Percentiles rank a stretch among this genome's conserved stretches.
phyloP scores from a whole-genome alignment of 2,329 filamentous ascomycete genomes.

The Knufia petricola region DNA sequence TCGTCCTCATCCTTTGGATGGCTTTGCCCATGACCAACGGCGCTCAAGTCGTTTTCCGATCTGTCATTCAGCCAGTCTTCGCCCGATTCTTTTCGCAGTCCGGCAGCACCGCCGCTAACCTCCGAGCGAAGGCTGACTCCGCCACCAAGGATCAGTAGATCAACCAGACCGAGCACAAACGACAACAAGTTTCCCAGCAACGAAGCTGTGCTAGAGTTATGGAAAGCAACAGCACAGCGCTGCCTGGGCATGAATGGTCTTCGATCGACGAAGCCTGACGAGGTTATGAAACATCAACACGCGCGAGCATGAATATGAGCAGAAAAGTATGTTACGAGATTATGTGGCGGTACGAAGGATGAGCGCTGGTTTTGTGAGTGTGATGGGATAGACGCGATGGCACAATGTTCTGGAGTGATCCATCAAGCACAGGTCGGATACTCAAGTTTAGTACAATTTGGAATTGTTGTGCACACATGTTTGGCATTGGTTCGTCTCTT shows the following conservation, averaged over 20 bases:
- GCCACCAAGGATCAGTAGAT: constrained; percentile 49
- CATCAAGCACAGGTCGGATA: background rate
- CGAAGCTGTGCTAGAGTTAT: background rate
- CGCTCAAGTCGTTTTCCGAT: constrained; percentile 93
- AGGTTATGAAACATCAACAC: background rate
- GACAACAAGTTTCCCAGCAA: background rate
- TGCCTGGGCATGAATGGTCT: too few relatives aligned
- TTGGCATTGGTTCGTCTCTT: too few relatives aligned
- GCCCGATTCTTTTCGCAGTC: constrained; percentile 73
- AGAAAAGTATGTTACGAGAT: background rate
- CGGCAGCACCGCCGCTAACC: constrained; percentile 70
- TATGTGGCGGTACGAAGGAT: background rate
- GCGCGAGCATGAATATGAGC: background rate
- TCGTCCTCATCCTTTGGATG: constrained; percentile 94
- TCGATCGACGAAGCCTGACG: background rate
- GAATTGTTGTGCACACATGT: background rate
- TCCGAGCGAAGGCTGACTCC: constrained; percentile 78
- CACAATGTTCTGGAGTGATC: background rate
- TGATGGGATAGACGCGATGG: background rate
- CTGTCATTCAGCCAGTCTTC: constrained; percentile 83
- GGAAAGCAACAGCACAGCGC: background rate
- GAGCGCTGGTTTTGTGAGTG: background rate
- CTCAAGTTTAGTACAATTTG: background rate
- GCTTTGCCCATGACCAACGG: constrained; percentile 93
- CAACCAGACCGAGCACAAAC: background rate